Evolutionary conservation across 441 rosid species (phyloP).

Genomic region (Kokia cookei): DNA sequence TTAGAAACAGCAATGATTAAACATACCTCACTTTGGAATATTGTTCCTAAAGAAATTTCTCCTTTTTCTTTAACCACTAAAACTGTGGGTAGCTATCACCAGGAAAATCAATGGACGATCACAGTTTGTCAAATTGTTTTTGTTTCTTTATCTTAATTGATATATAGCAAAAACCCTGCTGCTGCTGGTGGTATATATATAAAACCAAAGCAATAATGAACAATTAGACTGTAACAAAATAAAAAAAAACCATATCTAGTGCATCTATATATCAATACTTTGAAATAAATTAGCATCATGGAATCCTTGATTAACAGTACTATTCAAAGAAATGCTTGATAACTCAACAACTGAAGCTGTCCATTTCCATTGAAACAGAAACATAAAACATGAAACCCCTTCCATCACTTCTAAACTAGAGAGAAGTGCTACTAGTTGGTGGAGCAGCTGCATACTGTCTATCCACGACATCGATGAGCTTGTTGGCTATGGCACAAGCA

Average conservation of each 20-base stretch:
- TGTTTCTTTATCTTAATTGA: neutral
- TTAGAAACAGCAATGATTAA: no score
- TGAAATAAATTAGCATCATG: neutral
- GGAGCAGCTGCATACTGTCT: constrained; percentile 36
- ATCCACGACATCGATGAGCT: constrained; percentile 51
- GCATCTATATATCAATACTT: neutral
- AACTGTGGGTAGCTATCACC: neutral
- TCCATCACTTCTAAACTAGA: neutral
- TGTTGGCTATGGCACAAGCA: constrained; percentile 61
- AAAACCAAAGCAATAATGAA: neutral
- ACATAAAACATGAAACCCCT: neutral
- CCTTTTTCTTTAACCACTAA: neutral
- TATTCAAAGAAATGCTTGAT: neutral
- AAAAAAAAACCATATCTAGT: neutral
- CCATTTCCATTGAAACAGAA: neutral
- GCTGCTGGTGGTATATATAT: no score
- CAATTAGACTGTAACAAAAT: neutral
- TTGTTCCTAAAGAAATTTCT: no score
- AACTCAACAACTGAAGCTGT: neutral
- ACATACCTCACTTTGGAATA: no score
- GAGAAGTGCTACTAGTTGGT: constrained; percentile 18
- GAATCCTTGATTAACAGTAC: neutral
- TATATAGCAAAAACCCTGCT: no score
- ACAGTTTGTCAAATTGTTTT: neutral
- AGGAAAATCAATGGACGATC: neutral